A percentile compares a stretch with the other conserved stretches of the same genome.
These are phyloP conservation scores for Penicillium italicum DNA, from an alignment of 2,329 filamentous ascomycete genomes.

Conservation along the genomic window DNA sequence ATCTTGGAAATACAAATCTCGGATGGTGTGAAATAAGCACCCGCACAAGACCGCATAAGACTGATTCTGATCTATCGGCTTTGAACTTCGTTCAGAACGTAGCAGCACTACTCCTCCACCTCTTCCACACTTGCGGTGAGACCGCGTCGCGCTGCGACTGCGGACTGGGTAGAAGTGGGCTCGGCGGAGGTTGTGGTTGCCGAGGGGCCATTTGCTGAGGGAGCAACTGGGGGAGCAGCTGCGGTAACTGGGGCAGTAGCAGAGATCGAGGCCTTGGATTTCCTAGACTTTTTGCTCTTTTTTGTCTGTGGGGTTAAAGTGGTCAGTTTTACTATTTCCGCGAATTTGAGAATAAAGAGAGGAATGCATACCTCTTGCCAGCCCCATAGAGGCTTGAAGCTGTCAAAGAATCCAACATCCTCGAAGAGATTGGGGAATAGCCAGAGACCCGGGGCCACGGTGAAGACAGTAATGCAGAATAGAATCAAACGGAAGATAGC, in stretches of 20 bases:
- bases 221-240: conserved; percentile 1
- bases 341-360: neutral
- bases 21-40: neutral
- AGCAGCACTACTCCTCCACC: conserved; percentile 37
- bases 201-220: conserved; percentile 19
- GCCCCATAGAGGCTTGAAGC: conserved; percentile 92
- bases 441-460: conserved; percentile 84
- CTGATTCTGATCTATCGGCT: neutral
- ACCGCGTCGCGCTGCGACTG: conserved; percentile 36
- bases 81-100: neutral
- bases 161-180: conserved; percentile 31
- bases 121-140: conserved; percentile 48
- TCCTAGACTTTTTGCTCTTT: conserved; percentile 41
- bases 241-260: neutral
- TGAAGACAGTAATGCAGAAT: conserved; percentile 89
- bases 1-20: conserved; percentile 1
- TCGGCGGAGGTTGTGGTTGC: conserved; percentile 38
- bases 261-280: conserved; percentile 10
- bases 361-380: conserved; percentile 83
- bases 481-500: conserved; percentile 93
- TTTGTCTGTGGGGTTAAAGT: conserved; percentile 30
- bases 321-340: neutral
- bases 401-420: conserved; percentile 97
- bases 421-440: conserved; percentile 97
- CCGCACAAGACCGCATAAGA: neutral